These are phyloP conservation scores for Boletus rex-veris DNA, from an alignment of 768 basidiomycete genomes.

Conservation along the genomic window DNA sequence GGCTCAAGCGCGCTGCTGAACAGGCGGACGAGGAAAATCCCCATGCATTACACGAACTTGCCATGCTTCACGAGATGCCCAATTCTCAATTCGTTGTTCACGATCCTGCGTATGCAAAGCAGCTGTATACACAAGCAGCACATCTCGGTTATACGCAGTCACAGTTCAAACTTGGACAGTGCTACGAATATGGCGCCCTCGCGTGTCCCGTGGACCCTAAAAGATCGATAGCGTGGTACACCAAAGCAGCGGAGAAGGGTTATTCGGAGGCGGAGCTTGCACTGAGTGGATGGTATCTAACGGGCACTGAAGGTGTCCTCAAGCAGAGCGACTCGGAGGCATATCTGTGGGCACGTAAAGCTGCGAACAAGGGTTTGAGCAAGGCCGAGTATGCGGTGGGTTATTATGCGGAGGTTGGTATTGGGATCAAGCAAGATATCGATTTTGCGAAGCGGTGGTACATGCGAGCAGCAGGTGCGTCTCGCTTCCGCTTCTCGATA, in stretches of 20 bases:
- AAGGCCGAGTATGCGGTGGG: slow-evolving; percentile 99
- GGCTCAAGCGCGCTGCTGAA: slow-evolving; percentile 92
- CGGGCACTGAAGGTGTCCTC: slow-evolving; percentile 89
- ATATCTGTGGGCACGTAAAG: slow-evolving; percentile 96
- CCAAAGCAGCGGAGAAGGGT: slow-evolving; percentile 95
- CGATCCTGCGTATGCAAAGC: slow-evolving; percentile 80
- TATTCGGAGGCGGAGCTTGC: slow-evolving; percentile 94
- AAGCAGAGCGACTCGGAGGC: slow-evolving; percentile 99
- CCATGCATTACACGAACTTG: slow-evolving; percentile 96
- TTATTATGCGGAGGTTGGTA: slow-evolving; percentile 96
- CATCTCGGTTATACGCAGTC: slow-evolving; percentile 91
- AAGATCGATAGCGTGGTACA: slow-evolving; percentile 97
- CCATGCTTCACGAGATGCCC: slow-evolving; percentile 73
- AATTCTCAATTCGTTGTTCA: slow-evolving; percentile 65
- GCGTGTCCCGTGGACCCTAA: slow-evolving; percentile 91
- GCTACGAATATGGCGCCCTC: slow-evolving; percentile 88
- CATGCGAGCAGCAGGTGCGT: slow-evolving; percentile 95
- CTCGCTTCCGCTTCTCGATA: background rate
- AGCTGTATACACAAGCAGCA: slow-evolving; percentile 84
- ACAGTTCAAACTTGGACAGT: slow-evolving; percentile 94
- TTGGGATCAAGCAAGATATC: slow-evolving; percentile 93
- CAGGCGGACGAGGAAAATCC: slow-evolving; percentile 99
- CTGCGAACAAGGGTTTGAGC: slow-evolving; percentile 93
- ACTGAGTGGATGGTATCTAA: slow-evolving; percentile 97
- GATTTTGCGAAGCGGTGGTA: slow-evolving; percentile 99